Evolutionary conservation across 345 rosid genomes (phyloP).

Genomic region (Ailanthus altissimus): DNA sequence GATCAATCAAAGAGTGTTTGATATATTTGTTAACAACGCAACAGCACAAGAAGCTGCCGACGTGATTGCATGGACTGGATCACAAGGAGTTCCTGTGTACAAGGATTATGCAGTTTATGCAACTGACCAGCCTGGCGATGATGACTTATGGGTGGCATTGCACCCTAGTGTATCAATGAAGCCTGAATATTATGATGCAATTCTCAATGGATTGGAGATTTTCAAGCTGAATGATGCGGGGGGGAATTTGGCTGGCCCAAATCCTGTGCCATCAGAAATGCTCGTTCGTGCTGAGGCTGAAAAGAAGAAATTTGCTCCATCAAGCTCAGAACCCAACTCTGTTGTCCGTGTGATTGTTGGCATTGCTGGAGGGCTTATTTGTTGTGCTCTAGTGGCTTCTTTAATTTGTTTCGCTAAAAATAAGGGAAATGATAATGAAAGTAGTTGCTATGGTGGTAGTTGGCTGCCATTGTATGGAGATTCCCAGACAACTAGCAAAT

Average conservation of each 20-base stretch:
- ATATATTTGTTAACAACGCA: slow-evolving; percentile 51
- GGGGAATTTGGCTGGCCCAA: slow-evolving; percentile 50
- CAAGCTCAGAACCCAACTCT: slow-evolving; percentile 15
- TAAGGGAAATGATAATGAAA: slow-evolving; percentile 19
- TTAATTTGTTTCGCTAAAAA: slow-evolving; percentile 21
- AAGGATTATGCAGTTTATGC: slow-evolving; percentile 52
- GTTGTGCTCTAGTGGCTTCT: slow-evolving; percentile 34
- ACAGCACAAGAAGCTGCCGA: slow-evolving; percentile 49
- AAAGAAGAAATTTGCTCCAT: slow-evolving; percentile 13
- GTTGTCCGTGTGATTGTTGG: slow-evolving; percentile 29
- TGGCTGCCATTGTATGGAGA: slow-evolving; percentile 47
- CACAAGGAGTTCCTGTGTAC: slow-evolving; percentile 39
- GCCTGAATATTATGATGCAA: slow-evolving; percentile 44
- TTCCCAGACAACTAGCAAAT: slow-evolving; percentile 36
- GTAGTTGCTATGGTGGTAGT: neutral
- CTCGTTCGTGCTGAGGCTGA: slow-evolving; percentile 30
- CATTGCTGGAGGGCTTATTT: slow-evolving; percentile 45
- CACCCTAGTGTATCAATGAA: slow-evolving; percentile 36
- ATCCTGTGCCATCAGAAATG: slow-evolving; percentile 50
- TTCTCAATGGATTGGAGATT: slow-evolving; percentile 59
- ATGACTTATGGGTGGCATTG: slow-evolving; percentile 45
- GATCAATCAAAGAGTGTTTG: slow-evolving; percentile 50
- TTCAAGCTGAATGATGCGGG: slow-evolving; percentile 48
- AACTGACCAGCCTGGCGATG: slow-evolving; percentile 26
- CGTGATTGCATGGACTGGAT: slow-evolving; percentile 49